phyloP scores from a whole-genome alignment of 495 filamentous ascomycete genomes.

The Daldinia caldariorum region DNA sequence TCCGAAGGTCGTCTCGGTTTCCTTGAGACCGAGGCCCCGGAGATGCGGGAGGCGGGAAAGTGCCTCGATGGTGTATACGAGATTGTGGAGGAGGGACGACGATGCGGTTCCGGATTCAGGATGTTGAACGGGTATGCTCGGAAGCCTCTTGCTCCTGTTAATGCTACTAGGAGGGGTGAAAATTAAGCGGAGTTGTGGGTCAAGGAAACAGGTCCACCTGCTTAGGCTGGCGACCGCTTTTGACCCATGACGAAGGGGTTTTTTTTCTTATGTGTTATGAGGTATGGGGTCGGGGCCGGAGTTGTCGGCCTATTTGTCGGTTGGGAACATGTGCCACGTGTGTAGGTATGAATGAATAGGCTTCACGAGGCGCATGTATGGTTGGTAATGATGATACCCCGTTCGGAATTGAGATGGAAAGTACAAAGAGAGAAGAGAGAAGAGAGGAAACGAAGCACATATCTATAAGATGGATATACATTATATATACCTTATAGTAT shows the following conservation, averaged over 20 bases:
- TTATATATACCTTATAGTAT: constrained; percentile 1
- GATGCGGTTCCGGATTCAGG: constrained; percentile 83
- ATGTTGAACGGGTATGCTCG: constrained; percentile 87
- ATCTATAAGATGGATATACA: neutral
- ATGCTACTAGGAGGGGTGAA: neutral
- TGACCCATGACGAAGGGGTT: neutral
- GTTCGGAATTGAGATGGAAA: constrained; percentile 15
- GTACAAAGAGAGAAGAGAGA: neutral
- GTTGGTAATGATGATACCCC: constrained; percentile 34
- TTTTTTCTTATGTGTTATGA: constrained; percentile 31
- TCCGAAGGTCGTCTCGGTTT: constrained; percentile 66
- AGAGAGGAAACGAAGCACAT: neutral
- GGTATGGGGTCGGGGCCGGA: constrained; percentile 10
- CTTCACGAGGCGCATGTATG: constrained; percentile 30
- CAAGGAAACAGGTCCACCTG: neutral
- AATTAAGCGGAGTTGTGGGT: neutral
- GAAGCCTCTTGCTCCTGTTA: constrained; percentile 66
- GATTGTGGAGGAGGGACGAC: constrained; percentile 85
- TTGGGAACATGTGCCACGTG: constrained; percentile 15
- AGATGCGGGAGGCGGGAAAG: constrained; percentile 60
- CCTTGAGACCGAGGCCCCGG: constrained; percentile 55
- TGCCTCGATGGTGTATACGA: constrained; percentile 78
- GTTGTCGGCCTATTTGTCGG: constrained; percentile 7
- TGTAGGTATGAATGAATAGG: constrained; percentile 19
- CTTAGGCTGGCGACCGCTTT: neutral